Conservation (phyloP, 495 filamentous ascomycete species). For the Evernia prunastri region DNA sequence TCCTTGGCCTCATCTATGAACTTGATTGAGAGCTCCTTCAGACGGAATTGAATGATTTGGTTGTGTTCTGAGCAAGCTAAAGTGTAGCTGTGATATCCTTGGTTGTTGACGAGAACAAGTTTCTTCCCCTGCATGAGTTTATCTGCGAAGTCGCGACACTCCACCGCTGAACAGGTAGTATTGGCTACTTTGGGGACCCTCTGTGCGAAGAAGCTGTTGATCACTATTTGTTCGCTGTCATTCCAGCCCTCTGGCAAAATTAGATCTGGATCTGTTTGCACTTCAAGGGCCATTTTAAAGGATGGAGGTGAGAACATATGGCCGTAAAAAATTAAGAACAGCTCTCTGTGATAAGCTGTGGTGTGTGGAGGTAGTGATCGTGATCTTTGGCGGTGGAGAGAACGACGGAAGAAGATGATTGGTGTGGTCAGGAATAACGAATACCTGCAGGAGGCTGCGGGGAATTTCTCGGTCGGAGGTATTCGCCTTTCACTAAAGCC, state of each 20-base stretch:
- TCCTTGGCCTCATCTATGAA: neutral
- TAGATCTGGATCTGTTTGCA: too few species aligned
- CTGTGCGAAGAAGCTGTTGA: neutral
- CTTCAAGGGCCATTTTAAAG: too few species aligned
- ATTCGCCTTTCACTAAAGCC: too few species aligned
- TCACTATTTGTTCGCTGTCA: slow-evolving; percentile 1
- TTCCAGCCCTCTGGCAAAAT: neutral
- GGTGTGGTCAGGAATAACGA: too few species aligned
- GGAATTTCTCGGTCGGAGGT: too few species aligned
- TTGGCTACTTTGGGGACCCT: neutral
- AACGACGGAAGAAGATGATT: too few species aligned
- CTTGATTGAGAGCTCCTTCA: neutral
- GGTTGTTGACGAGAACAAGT: neutral
- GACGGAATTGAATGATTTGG: neutral
- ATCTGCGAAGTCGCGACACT: neutral
- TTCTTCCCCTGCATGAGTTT: neutral
- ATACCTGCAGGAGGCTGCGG: too few species aligned
- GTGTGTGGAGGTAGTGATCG: too few species aligned
- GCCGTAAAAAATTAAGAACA: too few species aligned
- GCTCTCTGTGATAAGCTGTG: too few species aligned
- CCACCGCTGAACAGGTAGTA: neutral
- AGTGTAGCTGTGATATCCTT: neutral
- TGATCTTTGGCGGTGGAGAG: too few species aligned
- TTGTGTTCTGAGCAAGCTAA: neutral
- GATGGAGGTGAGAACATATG: too few species aligned